Percentiles rank a stretch among this genome's conserved stretches.
phyloP scores from a whole-genome alignment of 306 rosid genomes.

The Sesbania bispinosa region DNA sequence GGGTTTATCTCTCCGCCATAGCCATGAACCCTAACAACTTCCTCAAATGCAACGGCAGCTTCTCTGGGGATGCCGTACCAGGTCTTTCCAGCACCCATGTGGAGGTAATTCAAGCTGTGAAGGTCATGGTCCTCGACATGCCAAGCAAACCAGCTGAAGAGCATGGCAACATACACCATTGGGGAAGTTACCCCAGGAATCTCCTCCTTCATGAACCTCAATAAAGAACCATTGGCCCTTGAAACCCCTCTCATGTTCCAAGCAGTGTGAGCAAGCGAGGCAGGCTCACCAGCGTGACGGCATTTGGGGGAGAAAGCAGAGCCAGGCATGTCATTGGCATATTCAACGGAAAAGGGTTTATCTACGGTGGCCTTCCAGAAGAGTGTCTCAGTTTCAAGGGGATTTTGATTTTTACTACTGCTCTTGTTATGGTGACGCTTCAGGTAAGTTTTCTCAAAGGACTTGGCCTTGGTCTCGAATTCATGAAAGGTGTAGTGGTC shows the following conservation, averaged over 20 bases:
- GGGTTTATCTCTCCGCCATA: conserved; percentile 96
- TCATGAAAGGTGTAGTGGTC: conserved; percentile 67
- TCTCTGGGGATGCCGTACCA: conserved; percentile 98
- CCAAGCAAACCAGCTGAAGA: conserved; percentile 99
- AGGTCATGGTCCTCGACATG: conserved; percentile 98
- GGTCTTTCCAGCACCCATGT: conserved; percentile 91
- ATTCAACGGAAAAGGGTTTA: conserved; percentile 88
- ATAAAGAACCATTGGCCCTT: conserved; percentile 75
- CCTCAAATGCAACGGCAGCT: conserved; percentile 95
- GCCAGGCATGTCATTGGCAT: conserved; percentile 98
- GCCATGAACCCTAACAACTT: conserved; percentile 89
- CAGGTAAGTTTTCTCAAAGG: conserved; percentile 64
- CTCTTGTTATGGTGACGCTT: conserved; percentile 48
- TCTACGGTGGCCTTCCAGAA: conserved; percentile 96
- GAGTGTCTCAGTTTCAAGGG: conserved; percentile 74
- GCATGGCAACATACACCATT: conserved; percentile 93
- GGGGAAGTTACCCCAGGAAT: conserved; percentile 98
- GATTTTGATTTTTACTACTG: not conserved
- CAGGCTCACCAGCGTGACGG: conserved; percentile 59
- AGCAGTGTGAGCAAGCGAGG: conserved; percentile 70
- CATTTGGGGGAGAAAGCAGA: conserved; percentile 71
- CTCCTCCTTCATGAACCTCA: conserved; percentile 99
- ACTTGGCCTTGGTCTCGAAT: conserved; percentile 79
- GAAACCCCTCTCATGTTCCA: conserved; percentile 97
- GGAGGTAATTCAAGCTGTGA: conserved; percentile 92